Evolutionary conservation across 176 grass and related monocot species (phyloP).

Genomic region (Rhynchospora tenuis): DNA sequence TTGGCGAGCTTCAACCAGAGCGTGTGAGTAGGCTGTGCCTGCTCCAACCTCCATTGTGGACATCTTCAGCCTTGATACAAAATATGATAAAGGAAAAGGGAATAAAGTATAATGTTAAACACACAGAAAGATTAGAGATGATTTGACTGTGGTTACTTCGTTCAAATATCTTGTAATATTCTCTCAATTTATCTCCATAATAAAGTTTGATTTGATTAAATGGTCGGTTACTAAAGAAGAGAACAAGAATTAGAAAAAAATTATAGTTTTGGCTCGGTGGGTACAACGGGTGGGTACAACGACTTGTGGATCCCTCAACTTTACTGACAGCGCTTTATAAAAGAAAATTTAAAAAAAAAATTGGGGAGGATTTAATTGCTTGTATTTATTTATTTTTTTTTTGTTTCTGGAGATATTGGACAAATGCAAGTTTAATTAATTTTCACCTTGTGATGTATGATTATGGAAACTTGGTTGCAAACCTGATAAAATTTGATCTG

Average conservation of each 20-base stretch:
- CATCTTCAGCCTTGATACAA: background rate
- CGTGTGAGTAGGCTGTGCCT: background rate
- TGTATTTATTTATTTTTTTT: too few relatives aligned
- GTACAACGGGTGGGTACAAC: background rate
- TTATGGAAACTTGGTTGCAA: too few relatives aligned
- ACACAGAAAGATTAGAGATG: background rate
- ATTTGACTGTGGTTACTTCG: background rate
- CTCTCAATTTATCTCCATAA: background rate
- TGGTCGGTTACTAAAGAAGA: constrained; percentile 1
- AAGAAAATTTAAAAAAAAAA: background rate
- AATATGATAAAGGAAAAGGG: background rate
- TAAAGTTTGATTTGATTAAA: constrained; percentile 6
- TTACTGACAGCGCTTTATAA: background rate
- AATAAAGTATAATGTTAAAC: background rate
- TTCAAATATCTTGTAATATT: constrained; percentile 10
- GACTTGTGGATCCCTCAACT: background rate
- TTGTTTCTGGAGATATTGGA: too few relatives aligned
- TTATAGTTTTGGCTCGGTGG: background rate
- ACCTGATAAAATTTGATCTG: too few relatives aligned
- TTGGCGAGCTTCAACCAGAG: background rate
- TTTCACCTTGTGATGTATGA: too few relatives aligned
- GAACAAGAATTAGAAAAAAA: background rate
- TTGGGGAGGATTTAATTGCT: too few relatives aligned
- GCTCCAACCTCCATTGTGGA: background rate
- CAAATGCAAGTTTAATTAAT: too few relatives aligned